Evolutionary conservation across 1,284 basidiomycete species (phyloP).

Genomic region (Heterobasidion irregulare): DNA sequence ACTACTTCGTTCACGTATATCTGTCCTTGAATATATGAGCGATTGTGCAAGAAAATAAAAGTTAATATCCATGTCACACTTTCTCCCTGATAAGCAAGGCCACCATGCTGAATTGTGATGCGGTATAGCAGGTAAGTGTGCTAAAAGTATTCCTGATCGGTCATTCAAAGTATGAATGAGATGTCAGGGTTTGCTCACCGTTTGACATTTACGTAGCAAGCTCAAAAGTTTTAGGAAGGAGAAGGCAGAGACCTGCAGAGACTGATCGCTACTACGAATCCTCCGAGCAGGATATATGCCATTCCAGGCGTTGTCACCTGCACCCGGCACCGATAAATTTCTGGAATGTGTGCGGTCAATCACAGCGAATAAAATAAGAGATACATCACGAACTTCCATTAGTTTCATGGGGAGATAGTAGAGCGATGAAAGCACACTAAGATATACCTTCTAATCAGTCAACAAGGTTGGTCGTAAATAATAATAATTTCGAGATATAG

Average conservation of each 20-base stretch:
- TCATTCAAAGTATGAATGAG: background rate
- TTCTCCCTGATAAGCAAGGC: conserved; percentile 10
- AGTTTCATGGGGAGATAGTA: too few species aligned
- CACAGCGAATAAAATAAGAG: too few species aligned
- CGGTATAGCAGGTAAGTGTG: too few species aligned
- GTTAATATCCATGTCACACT: background rate
- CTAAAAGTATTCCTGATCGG: background rate
- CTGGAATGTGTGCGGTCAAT: background rate
- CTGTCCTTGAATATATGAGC: conserved; percentile 18
- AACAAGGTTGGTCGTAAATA: too few species aligned
- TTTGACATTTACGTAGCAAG: background rate
- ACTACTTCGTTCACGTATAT: conserved; percentile 91
- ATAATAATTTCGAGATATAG: too few species aligned
- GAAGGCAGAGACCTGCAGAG: background rate
- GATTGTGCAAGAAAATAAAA: background rate
- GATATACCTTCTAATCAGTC: too few species aligned
- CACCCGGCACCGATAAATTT: background rate
- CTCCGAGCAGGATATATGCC: conserved; percentile 10
- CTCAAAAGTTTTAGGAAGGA: background rate
- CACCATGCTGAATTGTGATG: conserved; percentile 10
- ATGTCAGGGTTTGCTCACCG: background rate
- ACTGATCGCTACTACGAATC: conserved; percentile 11
- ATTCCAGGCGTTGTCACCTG: conserved; percentile 7
- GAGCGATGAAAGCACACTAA: too few species aligned
- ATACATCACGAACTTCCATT: too few species aligned